Evolutionary conservation across 441 rosid species (phyloP).

Genomic region (Erysimum pusillum): DNA sequence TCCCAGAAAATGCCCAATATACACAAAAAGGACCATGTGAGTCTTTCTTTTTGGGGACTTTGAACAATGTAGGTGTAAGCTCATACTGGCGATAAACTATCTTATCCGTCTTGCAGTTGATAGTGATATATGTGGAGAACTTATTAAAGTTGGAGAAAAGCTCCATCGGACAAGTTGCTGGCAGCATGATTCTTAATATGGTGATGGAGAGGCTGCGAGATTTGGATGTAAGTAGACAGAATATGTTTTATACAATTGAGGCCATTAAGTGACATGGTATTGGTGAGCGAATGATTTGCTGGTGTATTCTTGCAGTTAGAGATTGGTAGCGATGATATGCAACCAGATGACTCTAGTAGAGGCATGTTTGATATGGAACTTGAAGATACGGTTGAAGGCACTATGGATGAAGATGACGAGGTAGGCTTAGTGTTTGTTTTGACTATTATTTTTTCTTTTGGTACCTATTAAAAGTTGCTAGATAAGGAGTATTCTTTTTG

Average conservation of each 20-base stretch:
- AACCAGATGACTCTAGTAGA: constrained; percentile 71
- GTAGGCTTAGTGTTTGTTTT: constrained; percentile 45
- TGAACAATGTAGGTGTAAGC: not conserved
- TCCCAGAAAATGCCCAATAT: constrained; percentile 63
- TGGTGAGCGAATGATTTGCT: constrained; percentile 11
- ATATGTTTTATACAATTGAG: constrained; percentile 7
- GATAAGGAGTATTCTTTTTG: not conserved
- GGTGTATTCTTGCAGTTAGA: constrained; percentile 59
- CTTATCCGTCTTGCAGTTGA: constrained; percentile 47
- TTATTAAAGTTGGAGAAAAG: constrained; percentile 81
- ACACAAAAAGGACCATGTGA: constrained; percentile 62
- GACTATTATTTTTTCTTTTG: constrained; percentile 8
- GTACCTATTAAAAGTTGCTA: not conserved
- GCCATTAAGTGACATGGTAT: not conserved
- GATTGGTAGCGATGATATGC: constrained; percentile 79
- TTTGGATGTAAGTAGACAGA: constrained; percentile 72
- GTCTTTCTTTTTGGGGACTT: constrained; percentile 41
- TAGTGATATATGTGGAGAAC: constrained; percentile 70
- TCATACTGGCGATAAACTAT: not conserved
- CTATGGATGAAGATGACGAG: constrained; percentile 53
- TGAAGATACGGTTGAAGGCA: constrained; percentile 62
- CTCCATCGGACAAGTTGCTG: constrained; percentile 72
- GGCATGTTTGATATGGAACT: constrained; percentile 85
- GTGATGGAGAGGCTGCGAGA: constrained; percentile 77
- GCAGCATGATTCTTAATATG: constrained; percentile 66